Evolutionary conservation across 164 flowering plant species (phyloP).

Genomic region (Dillenia suffruticosa): DNA sequence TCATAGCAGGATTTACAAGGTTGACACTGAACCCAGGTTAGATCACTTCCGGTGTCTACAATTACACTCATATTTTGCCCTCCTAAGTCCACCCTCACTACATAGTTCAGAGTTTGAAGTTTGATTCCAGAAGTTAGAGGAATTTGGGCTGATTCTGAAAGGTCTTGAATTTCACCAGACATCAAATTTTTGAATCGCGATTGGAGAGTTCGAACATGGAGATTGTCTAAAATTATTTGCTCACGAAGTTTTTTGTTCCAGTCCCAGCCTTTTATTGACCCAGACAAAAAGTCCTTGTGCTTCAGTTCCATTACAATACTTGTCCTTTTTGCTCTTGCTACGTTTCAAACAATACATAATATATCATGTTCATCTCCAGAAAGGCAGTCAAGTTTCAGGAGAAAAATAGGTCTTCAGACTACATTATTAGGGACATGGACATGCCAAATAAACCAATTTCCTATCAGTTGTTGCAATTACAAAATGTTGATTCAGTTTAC

Average conservation of each 20-base stretch:
- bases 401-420: not conserved
- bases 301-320: conserved; percentile 53
- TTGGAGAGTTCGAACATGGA: conserved; percentile 47
- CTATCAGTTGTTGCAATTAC: too few relatives aligned
- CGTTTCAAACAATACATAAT: not conserved
- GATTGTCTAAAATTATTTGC: conserved; percentile 34
- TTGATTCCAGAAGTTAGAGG: conserved; percentile 58
- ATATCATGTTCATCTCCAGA: too few relatives aligned
- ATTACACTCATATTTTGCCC: conserved; percentile 49
- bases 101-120: conserved; percentile 67
- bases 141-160: conserved; percentile 29
- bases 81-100: conserved; percentile 57
- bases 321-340: conserved; percentile 49
- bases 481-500: too few relatives aligned
- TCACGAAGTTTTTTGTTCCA: conserved; percentile 35
- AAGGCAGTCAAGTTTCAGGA: not conserved
- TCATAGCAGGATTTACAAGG: conserved; percentile 68
- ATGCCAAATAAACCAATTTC: too few relatives aligned
- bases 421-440: not conserved
- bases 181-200: conserved; percentile 22
- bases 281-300: conserved; percentile 44
- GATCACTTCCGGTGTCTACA: conserved; percentile 87
- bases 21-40: conserved; percentile 89
- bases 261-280: conserved; percentile 12
- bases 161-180: conserved; percentile 11